Conservation (phyloP, 176 grass and related monocot species). For the Chloris gayana region DNA sequence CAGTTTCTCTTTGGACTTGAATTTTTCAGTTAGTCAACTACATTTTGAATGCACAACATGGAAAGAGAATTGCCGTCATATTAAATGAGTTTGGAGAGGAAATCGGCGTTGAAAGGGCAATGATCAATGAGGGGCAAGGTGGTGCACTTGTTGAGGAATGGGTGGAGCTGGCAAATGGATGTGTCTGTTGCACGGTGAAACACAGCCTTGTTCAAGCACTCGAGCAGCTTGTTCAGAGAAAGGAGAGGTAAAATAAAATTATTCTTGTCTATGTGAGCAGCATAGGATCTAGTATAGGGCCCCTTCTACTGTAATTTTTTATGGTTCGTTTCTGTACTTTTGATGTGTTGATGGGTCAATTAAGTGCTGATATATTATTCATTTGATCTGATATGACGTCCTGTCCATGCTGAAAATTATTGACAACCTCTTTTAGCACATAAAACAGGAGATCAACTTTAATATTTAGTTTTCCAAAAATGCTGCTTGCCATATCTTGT, state of each 20-base stretch:
- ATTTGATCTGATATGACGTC: conserved; percentile 4
- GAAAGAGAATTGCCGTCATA: conserved; percentile 91
- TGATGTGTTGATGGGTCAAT: neutral
- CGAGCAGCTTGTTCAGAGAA: conserved; percentile 91
- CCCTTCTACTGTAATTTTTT: neutral
- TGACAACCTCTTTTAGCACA: conserved; percentile 2
- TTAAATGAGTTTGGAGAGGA: conserved; percentile 96
- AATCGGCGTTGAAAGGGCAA: conserved; percentile 91
- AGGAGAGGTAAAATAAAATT: conserved; percentile 64
- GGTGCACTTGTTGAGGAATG: conserved; percentile 91
- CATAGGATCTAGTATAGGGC: neutral
- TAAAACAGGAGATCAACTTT: neutral
- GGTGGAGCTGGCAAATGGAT: conserved; percentile 97
- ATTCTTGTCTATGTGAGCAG: neutral
- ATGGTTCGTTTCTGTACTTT: conserved; percentile 15
- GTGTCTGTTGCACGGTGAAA: conserved; percentile 94
- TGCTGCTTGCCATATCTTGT: conserved; percentile 13
- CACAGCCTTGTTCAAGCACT: conserved; percentile 97
- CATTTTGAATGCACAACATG: conserved; percentile 80
- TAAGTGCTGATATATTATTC: neutral
- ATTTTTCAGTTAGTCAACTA: conserved; percentile 86
- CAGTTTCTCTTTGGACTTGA: neutral
- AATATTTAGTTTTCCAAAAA: conserved; percentile 16
- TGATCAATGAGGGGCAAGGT: conserved; percentile 96
- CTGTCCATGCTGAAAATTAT: neutral